phyloP scores from a whole-genome alignment of 257 asterid species.

The Solanum appendiculatum region DNA sequence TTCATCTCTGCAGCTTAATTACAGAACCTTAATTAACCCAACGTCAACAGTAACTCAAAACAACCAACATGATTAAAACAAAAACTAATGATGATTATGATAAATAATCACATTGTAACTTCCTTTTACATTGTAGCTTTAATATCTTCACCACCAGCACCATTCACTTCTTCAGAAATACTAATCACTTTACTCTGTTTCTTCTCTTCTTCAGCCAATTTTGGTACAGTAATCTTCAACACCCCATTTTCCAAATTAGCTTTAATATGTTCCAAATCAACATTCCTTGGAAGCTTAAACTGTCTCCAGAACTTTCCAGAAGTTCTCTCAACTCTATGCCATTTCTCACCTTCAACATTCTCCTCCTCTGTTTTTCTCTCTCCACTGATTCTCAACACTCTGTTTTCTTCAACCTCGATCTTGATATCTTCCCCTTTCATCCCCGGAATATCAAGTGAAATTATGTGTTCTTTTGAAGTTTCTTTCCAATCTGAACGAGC shows the following conservation, averaged over 20 bases:
- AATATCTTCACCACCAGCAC: background rate
- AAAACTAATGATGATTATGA: background rate
- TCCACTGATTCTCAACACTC: conserved; percentile 51
- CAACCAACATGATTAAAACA: background rate
- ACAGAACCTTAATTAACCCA: background rate
- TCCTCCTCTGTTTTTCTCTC: conserved; percentile 64
- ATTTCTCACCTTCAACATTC: conserved; percentile 54
- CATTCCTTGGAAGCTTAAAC: conserved; percentile 63
- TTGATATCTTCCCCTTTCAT: conserved; percentile 54
- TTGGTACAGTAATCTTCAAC: conserved; percentile 49
- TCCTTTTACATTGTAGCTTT: background rate
- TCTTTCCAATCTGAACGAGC: conserved; percentile 83
- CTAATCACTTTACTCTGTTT: conserved; percentile 42
- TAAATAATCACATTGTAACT: background rate
- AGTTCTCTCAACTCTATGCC: conserved; percentile 78
- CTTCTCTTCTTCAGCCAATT: conserved; percentile 42
- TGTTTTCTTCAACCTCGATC: conserved; percentile 56
- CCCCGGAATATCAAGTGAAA: conserved; percentile 63
- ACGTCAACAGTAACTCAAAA: background rate
- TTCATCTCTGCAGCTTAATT: background rate
- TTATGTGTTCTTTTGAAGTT: conserved; percentile 43
- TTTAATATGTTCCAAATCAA: conserved; percentile 42
- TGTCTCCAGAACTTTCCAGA: conserved; percentile 74
- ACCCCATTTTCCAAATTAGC: conserved; percentile 74
- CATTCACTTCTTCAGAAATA: background rate